Conservation (phyloP, 2,329 filamentous ascomycete genomes). For the Pseudocercospora eumusae region DNA sequence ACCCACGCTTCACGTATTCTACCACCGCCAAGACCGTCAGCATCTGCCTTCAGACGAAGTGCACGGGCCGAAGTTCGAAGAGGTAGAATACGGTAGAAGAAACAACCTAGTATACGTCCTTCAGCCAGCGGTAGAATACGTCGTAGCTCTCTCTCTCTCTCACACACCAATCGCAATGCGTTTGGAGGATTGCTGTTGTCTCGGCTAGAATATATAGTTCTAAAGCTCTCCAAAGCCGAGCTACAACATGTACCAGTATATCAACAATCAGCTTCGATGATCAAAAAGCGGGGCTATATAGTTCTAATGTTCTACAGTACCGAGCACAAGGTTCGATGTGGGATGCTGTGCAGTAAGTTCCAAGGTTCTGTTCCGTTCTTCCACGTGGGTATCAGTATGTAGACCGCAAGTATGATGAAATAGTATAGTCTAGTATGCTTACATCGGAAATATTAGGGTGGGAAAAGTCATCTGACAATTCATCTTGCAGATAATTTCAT, state of each 20-base stretch:
- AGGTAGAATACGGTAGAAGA: not conserved
- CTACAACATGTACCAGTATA: not conserved
- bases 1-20: slow-evolving; percentile 2
- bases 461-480: not conserved
- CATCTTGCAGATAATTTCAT: not conserved
- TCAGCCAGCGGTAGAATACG: not conserved
- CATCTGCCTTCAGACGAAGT: not conserved
- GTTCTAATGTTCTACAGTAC: too few species aligned
- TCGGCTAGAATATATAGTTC: too few species aligned
- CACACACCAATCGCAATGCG: not conserved
- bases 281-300: slow-evolving; percentile 2
- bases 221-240: not conserved
- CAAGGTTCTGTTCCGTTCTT: not conserved
- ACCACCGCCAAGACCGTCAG: not conserved
- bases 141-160: not conserved
- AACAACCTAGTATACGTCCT: not conserved
- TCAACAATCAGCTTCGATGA: not conserved
- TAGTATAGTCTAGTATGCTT: not conserved
- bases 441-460: not conserved
- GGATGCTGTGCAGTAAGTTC: not conserved
- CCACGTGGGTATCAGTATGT: not conserved
- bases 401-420: slow-evolving; percentile 14
- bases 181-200: slow-evolving; percentile 5
- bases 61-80: not conserved
- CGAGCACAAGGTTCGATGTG: not conserved